Conservation (phyloP, 345 rosid species). For the Eucalyptus urophylla region DNA sequence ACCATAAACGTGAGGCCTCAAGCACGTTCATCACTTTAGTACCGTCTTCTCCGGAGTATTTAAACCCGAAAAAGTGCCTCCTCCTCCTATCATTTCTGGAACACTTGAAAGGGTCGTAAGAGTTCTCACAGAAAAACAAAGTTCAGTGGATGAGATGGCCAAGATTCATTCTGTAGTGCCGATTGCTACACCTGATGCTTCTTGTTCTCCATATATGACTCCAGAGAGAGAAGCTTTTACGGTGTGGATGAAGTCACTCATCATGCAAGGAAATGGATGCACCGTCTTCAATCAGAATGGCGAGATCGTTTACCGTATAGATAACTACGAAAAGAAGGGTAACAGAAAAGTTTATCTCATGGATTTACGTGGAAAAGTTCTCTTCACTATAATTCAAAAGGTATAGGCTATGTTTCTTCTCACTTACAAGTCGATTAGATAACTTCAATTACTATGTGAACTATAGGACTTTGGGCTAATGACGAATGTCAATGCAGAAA, state of each 20-base stretch:
- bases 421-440: background rate
- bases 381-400: conserved; percentile 22
- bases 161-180: background rate
- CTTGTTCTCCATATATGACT: background rate
- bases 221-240: conserved; percentile 16
- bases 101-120: background rate
- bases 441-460: background rate
- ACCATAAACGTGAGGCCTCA: background rate
- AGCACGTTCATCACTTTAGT: background rate
- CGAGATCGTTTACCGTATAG: conserved; percentile 22
- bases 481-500: conserved; percentile 2
- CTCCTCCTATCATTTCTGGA: background rate
- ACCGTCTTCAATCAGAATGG: conserved; percentile 29
- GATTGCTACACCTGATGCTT: background rate
- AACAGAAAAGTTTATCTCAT: conserved; percentile 20
- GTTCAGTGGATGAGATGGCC: background rate
- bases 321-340: conserved; percentile 27
- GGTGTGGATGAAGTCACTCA: conserved; percentile 40
- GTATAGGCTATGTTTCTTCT: background rate
- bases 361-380: conserved; percentile 32
- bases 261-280: conserved; percentile 30
- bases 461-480: background rate
- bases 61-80: background rate
- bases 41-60: background rate
- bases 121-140: background rate